Percentiles rank a stretch among this genome's conserved stretches.
These are phyloP conservation scores for Kazachstania bromeliacearum DNA, from an alignment of 805 yeast species.

Conservation along the genomic window DNA sequence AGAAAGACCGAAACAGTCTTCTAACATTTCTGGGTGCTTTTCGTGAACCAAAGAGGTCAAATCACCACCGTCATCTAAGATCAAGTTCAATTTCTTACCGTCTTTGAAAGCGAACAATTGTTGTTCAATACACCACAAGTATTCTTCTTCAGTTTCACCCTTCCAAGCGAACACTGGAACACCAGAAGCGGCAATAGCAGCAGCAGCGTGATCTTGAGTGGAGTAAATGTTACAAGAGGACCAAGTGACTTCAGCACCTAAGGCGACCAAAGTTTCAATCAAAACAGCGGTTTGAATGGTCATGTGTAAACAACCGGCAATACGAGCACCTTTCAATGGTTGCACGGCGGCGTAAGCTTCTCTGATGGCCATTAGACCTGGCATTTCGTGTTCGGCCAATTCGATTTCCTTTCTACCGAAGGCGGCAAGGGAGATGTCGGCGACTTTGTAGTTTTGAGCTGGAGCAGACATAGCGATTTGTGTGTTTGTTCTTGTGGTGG, in stretches of 20 bases:
- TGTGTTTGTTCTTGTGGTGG: neutral
- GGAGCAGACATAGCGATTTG: conserved; percentile 42
- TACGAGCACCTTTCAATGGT: conserved; percentile 96
- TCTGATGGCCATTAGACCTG: conserved; percentile 98
- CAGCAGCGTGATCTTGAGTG: conserved; percentile 99
- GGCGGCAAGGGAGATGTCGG: conserved; percentile 97
- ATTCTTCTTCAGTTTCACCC: conserved; percentile 99
- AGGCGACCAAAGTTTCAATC: conserved; percentile 92
- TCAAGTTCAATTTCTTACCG: conserved; percentile 87
- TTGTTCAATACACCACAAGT: conserved; percentile 98
- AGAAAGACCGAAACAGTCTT: conserved; percentile 89
- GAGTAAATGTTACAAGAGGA: conserved; percentile 98
- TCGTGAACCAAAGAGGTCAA: conserved; percentile 93
- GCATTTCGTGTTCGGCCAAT: conserved; percentile 98
- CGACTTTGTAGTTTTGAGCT: conserved; percentile 81
- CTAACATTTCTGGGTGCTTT: conserved; percentile 95
- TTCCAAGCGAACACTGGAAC: conserved; percentile 99
- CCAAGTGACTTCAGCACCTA: conserved; percentile 99
- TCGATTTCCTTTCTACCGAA: conserved; percentile 99
- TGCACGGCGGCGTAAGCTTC: conserved; percentile 81
- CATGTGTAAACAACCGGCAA: conserved; percentile 99
- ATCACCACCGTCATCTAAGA: conserved; percentile 99
- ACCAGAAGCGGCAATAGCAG: conserved; percentile 99
- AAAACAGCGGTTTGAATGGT: conserved; percentile 98
- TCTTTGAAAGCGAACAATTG: conserved; percentile 97